A percentile compares a stretch with the other conserved stretches of the same genome.
These are phyloP conservation scores for Solanum pennellii DNA, from an alignment of 257 asterid genomes.

Conservation along the genomic window DNA sequence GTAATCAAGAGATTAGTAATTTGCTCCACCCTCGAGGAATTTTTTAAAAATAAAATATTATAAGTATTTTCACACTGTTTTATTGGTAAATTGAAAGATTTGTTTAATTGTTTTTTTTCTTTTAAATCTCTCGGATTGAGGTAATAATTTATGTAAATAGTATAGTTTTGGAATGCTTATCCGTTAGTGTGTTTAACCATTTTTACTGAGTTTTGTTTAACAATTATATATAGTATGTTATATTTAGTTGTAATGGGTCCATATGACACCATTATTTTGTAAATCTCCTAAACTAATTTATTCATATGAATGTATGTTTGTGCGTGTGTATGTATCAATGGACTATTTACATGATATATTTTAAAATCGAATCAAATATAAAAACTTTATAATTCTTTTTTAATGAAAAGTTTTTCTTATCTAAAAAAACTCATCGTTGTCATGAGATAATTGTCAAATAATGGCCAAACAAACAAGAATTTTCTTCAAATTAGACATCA, in stretches of 20 bases:
- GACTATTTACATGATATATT: neutral
- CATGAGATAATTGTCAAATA: neutral
- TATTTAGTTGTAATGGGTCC: neutral
- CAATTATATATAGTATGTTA: neutral
- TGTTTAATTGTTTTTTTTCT: no score
- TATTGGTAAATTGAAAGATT: no score
- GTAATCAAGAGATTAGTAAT: neutral
- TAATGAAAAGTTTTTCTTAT: neutral
- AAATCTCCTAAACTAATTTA: neutral
- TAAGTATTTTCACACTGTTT: no score
- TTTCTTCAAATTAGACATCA: neutral
- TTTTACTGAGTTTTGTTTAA: no score
- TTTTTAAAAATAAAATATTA: neutral
- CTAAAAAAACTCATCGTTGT: neutral
- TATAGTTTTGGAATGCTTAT: no score
- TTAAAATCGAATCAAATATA: neutral
- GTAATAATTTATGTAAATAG: no score
- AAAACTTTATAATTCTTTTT: neutral
- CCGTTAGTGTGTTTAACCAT: no score
- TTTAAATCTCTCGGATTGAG: no score
- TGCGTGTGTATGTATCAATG: neutral
- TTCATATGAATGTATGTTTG: neutral
- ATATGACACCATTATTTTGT: neutral
- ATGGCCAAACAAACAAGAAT: neutral
- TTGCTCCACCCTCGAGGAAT: neutral